Conservation (phyloP, 202 grass and related monocot species). For the Carex sylvatica region DNA sequence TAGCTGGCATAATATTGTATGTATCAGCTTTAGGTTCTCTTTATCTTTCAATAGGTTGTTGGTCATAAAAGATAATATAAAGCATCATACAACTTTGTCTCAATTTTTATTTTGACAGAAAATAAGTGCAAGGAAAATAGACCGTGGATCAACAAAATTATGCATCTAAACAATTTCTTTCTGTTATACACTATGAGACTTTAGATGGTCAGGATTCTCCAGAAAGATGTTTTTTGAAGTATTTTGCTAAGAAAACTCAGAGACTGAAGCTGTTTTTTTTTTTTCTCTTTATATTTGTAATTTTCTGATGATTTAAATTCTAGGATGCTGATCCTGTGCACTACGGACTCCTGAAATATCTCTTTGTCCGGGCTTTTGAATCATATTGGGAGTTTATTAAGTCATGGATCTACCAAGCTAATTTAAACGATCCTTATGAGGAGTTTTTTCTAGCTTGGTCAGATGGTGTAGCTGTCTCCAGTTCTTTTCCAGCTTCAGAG, state of each 20-base stretch:
- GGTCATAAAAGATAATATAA: background rate
- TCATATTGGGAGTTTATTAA: constrained; percentile 91
- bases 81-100: background rate
- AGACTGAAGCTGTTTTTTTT: background rate
- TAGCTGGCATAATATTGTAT: background rate
- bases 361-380: constrained; percentile 75
- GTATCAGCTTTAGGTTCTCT: background rate
- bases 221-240: background rate
- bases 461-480: background rate
- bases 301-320: constrained; percentile 31
- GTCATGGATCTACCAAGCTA: constrained; percentile 89
- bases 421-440: constrained; percentile 74
- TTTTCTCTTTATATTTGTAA: constrained; percentile 4
- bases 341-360: constrained; percentile 78
- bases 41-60: background rate
- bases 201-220: background rate
- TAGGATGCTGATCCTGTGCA: constrained; percentile 91
- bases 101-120: background rate
- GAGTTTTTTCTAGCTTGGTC: constrained; percentile 62
- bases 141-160: background rate
- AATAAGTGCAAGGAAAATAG: background rate
- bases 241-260: background rate
- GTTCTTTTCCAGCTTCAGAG: constrained; percentile 2
- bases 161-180: background rate
- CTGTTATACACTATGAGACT: background rate